phyloP scores from a whole-genome alignment of 331 rosid genomes.

The Malus hybrid region DNA sequence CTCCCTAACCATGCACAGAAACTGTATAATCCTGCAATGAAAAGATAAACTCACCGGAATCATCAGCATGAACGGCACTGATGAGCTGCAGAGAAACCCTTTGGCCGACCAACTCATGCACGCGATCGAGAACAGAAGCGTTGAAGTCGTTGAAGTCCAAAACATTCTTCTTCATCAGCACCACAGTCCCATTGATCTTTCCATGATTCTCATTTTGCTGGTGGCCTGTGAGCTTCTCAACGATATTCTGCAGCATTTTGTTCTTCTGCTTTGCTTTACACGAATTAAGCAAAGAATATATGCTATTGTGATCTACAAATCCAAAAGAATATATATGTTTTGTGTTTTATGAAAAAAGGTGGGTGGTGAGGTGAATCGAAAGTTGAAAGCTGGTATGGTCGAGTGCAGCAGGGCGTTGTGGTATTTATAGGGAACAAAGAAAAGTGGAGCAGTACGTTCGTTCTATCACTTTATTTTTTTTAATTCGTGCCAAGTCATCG shows the following conservation, averaged over 20 bases:
- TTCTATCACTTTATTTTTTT: too few relatives aligned
- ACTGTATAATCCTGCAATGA: background rate
- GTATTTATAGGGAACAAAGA: background rate
- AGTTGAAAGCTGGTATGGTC: background rate
- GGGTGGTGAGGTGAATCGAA: background rate
- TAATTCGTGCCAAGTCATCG: background rate
- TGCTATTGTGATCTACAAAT: background rate
- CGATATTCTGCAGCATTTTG: constrained; percentile 3
- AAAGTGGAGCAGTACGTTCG: background rate
- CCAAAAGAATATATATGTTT: background rate
- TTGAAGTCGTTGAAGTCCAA: constrained; percentile 56
- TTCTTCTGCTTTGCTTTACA: background rate
- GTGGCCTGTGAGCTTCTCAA: background rate
- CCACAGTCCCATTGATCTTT: constrained; percentile 26
- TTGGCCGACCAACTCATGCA: constrained; percentile 46
- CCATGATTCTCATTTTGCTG: background rate
- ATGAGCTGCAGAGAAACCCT: constrained; percentile 47
- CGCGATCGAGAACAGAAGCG: constrained; percentile 44
- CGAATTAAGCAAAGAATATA: background rate
- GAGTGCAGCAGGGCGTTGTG: background rate
- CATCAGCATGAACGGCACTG: constrained; percentile 27
- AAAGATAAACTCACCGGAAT: constrained; percentile 29
- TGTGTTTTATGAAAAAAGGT: background rate
- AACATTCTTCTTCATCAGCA: constrained; percentile 43
- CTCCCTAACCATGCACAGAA: background rate